Evolutionary conservation across 371 early-diverging fungal species (phyloP), one percentile per base, ranked within the genome.

Genomic region (Zancudomyces culisetae): DNA sequence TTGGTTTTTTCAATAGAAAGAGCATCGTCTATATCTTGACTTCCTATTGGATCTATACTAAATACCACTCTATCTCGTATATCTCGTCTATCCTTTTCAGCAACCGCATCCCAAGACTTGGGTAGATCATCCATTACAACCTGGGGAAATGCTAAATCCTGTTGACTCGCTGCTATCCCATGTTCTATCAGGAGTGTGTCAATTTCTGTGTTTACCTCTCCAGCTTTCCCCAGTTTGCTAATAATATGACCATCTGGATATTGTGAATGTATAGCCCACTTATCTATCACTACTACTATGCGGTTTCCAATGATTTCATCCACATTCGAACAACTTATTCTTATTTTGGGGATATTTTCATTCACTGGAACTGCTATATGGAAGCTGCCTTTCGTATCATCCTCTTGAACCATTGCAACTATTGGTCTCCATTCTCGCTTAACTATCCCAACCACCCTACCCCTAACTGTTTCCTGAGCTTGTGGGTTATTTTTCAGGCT

Each of bases 1-100:
- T 8, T 76, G 45, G 77, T 57, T 1, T 60, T 60, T 27, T 72
- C 68, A 53, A 81, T 60, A 30, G 88, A 88, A 24, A 98, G 62
- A 3, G 98, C 97, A 66, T 98, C 99, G 61, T 92, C 92, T 55
- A 92, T 89, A 69, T 92, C 92, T 63, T 84, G 81, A 68, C 91
- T 87, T 50, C 86, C 87, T 12, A 74, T 77, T n/a, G 93, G 93
- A 68, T 92, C 93, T 55, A 92, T 89, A 54, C 83, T 80, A 55
- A 71, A 72, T 0, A 81, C 68, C 56, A 72, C 79, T 77, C 39
- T 65, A 52, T 60, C 59, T n/a, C 68, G 51, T 50, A 62, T 49
- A 28, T 67, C 69, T 29, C 56, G 46, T 20, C 63, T 48, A 1
- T 42, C 21, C 6, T 49, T 51, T 51, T 82, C 80, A 18, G 70